Base-by-base conservation (phyloP, 2,329 filamentous ascomycete genomes). In the Phoma sp. region DNA sequence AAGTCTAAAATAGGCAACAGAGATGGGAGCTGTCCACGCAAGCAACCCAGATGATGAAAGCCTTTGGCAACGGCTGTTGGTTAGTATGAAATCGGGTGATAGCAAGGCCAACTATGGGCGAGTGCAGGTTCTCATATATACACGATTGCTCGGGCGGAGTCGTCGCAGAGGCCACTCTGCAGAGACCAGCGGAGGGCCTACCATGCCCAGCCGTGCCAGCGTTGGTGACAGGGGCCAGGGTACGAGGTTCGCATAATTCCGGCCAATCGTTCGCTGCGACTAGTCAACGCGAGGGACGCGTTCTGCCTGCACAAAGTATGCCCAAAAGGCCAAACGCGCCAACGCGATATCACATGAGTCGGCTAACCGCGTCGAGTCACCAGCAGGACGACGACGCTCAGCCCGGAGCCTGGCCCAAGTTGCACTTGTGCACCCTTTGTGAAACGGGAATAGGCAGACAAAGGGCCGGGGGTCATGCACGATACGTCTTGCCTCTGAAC, bases 311-410 rank as follows among this genome's bases (percentile, higher is more conserved):
- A 55, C 52, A 55, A 55, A 55, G 41, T 45, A 31, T 69, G 71
- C 68, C 46, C 38, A 51, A 62, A 22, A 27, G 55, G 47, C 46
- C 50, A 50, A 64, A 73, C 69, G 57, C 67, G 68, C 54, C 41
- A 63, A 64, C 73, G 64, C 74, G 73, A 61, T 69, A 73, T 76
- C 74, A 76, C 72, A 70, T 75, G 71, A 43, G 50, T 27, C 46
- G 38, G 54, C 64, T 70, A 57, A 50, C 58, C 63, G 19, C 5
- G 54, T 62, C 57, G 37, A 51, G 62, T 55, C 49, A 21, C 46
- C 61, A 69, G 70, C 61, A 70, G 6, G 48, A 57, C 47, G 38
- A 43, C 41, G 43, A 44, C 50, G 59, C 57, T 58, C 59, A 61
- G 62, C 62, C 65, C 59, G 50, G 55, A 58, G 27, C 60, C 63